Percentiles rank a stretch among this genome's conserved stretches.
Conservation (phyloP, 768 basidiomycete species). For the Pleurotus tuber-regium region DNA sequence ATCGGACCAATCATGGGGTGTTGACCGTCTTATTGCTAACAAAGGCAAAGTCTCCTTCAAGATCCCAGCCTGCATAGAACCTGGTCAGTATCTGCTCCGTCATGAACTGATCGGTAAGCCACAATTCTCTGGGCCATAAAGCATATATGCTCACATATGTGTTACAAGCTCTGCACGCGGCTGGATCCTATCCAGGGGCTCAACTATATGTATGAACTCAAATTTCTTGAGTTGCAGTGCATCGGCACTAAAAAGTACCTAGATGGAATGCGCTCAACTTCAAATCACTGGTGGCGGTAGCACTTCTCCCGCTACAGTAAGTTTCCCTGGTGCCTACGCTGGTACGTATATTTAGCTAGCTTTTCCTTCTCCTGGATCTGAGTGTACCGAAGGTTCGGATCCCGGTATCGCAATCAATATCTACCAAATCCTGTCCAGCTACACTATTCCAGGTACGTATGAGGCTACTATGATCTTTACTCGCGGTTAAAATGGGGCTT, state of each 20-base stretch:
- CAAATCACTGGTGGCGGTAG: conserved; percentile 43
- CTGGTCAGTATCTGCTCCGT: conserved; percentile 48
- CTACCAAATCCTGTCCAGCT: conserved; percentile 33
- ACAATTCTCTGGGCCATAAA: neutral
- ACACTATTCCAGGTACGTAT: conserved; percentile 37
- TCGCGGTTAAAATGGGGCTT: neutral
- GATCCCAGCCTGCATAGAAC: conserved; percentile 42
- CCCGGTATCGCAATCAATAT: conserved; percentile 47
- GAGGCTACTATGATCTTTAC: neutral
- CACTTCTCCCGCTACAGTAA: conserved; percentile 40
- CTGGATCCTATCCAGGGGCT: conserved; percentile 49
- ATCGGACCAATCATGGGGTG: conserved; percentile 37
- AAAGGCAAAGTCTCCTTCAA: conserved; percentile 48
- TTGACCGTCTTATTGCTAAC: conserved; percentile 43
- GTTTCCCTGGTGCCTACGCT: conserved; percentile 46
- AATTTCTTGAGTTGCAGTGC: neutral
- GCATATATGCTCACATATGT: neutral
- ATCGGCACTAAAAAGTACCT: neutral
- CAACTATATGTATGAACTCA: conserved; percentile 47
- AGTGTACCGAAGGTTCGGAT: conserved; percentile 30
- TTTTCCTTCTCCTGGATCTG: conserved; percentile 10
- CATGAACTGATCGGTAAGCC: conserved; percentile 48
- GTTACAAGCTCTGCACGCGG: conserved; percentile 40
- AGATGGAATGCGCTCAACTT: conserved; percentile 51
- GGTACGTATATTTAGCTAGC: conserved; percentile 25